Evolutionary conservation across 2,329 filamentous ascomycete species (phyloP).

Genomic region (Aspergillus udagawae): DNA sequence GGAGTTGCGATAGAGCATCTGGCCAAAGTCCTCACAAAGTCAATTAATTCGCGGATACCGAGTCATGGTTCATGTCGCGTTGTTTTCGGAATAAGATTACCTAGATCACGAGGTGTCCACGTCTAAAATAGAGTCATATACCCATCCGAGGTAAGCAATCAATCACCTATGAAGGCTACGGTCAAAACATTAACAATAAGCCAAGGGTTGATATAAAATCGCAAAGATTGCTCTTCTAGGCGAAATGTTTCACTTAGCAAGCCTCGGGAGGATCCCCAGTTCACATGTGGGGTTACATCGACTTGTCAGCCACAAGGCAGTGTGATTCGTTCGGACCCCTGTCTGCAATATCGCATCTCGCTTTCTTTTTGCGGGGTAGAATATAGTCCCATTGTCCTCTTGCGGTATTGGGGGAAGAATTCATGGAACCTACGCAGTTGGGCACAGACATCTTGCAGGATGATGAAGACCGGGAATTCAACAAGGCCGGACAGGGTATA

Average conservation of each 20-base stretch:
- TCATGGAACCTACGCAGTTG: not conserved
- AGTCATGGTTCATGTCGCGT: not conserved
- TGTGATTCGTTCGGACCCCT: not conserved
- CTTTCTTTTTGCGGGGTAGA: slow-evolving; percentile 2
- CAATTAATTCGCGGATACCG: not conserved
- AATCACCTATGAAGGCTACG: not conserved
- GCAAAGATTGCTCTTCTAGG: not conserved
- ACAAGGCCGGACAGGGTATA: not conserved
- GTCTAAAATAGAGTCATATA: not conserved
- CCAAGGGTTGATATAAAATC: not conserved
- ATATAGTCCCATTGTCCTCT: not conserved
- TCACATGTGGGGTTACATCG: not conserved
- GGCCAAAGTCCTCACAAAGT: no score
- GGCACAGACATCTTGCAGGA: not conserved
- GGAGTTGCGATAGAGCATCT: no score
- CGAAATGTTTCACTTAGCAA: not conserved
- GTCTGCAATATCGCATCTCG: not conserved
- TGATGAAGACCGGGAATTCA: not conserved
- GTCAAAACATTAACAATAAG: not conserved
- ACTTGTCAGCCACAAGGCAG: not conserved
- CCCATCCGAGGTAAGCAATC: not conserved
- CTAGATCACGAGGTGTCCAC: not conserved
- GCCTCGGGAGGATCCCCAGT: not conserved
- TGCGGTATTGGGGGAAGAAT: not conserved
- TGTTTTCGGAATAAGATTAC: no score